A percentile compares a stretch with the other conserved stretches of the same genome.
phyloP scores from a whole-genome alignment of 495 filamentous ascomycete genomes.

The Neurospora cerealis region DNA sequence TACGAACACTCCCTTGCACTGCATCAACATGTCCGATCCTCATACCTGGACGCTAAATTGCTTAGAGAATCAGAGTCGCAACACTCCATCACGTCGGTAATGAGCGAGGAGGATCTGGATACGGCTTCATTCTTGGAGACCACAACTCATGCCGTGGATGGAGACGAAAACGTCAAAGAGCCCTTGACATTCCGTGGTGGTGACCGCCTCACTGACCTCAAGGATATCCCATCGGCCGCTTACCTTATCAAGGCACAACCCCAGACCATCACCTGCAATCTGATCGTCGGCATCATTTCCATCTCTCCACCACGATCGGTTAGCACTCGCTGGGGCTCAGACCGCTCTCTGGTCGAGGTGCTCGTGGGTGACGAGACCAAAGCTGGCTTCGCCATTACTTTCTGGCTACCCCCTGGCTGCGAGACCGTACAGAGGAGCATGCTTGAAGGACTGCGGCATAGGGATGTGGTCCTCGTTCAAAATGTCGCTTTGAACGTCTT shows the following conservation, averaged over 20 bases:
- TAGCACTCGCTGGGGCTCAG: constrained; percentile 41
- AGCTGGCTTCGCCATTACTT: constrained; percentile 70
- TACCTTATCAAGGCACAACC: constrained; percentile 61
- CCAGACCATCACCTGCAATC: constrained; percentile 67
- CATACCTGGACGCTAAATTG: constrained; percentile 29
- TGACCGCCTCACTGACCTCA: constrained; percentile 49
- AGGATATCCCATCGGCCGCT: constrained; percentile 57
- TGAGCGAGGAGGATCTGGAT: constrained; percentile 5
- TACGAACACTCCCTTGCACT: constrained; percentile 63
- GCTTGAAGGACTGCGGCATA: constrained; percentile 46
- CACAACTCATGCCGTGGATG: background rate
- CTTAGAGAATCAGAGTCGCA: background rate
- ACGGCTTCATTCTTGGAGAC: constrained; percentile 7
- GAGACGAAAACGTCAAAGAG: background rate
- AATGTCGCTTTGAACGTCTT: constrained; percentile 72
- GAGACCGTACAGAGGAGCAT: constrained; percentile 25
- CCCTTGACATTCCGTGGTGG: constrained; percentile 10
- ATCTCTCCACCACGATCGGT: constrained; percentile 52
- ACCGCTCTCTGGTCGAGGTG: constrained; percentile 60
- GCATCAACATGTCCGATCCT: constrained; percentile 47
- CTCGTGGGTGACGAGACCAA: constrained; percentile 81
- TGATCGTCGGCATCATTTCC: constrained; percentile 70
- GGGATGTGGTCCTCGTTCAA: constrained; percentile 65
- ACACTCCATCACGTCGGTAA: constrained; percentile 6
- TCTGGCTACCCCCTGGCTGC: constrained; percentile 54